Conservation (phyloP, 371 early-diverging fungal genomes). For the Apophysomyces elegans region DNA sequence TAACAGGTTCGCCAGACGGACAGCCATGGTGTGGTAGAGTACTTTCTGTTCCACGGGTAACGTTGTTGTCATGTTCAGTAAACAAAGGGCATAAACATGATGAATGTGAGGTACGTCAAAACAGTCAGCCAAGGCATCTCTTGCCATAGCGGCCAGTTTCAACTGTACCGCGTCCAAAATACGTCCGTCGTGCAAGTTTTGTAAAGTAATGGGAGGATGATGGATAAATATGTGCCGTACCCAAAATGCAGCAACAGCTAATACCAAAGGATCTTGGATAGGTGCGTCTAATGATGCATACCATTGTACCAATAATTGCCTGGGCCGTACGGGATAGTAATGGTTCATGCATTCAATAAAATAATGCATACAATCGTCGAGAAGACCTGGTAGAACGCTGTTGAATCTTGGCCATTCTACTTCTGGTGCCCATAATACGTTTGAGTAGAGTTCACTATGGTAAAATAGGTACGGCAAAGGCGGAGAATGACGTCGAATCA, state of each 20-base stretch:
- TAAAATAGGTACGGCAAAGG: conserved; percentile 28
- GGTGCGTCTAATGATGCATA: conserved; percentile 24
- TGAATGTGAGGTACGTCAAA: conserved; percentile 35
- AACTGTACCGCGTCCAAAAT: conserved; percentile 31
- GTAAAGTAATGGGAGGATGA: conserved; percentile 21
- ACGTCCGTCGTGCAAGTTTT: conserved; percentile 18
- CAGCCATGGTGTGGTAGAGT: conserved; percentile 33
- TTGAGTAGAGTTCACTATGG: conserved; percentile 35
- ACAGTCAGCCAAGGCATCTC: conserved; percentile 31
- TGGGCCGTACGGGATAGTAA: conserved; percentile 36
- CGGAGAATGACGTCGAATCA: conserved; percentile 1
- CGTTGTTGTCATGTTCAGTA: conserved; percentile 30
- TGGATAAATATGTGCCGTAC: conserved; percentile 37
- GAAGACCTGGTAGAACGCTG: conserved; percentile 15
- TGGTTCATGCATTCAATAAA: conserved; percentile 37
- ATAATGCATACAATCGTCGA: conserved; percentile 30
- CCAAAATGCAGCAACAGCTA: conserved; percentile 33
- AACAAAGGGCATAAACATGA: conserved; percentile 28
- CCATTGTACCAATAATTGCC: conserved; percentile 23
- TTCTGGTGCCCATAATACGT: conserved; percentile 4
- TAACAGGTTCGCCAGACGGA: conserved; percentile 28
- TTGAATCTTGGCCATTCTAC: conserved; percentile 23
- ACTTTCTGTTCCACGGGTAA: conserved; percentile 31
- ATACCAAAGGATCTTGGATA: conserved; percentile 23
- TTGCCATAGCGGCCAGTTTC: conserved; percentile 25